Percentiles rank a stretch among this genome's conserved stretches.
phyloP scores from a whole-genome alignment of 2,329 filamentous ascomycete genomes.

The Orbilia brochopaga region DNA sequence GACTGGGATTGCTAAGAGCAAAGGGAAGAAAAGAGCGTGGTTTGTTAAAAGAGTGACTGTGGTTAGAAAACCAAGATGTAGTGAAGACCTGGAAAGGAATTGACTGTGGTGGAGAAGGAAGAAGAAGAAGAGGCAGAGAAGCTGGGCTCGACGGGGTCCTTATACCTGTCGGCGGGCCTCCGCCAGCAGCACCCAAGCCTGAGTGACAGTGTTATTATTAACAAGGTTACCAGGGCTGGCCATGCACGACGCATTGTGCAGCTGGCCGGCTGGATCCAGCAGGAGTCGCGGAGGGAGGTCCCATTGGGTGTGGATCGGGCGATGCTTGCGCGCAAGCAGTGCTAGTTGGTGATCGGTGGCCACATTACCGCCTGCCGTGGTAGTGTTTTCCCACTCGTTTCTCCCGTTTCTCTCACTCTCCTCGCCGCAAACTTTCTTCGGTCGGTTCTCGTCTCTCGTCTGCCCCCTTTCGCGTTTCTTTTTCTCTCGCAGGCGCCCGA shows the following conservation, averaged over 20 bases:
- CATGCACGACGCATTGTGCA: background rate
- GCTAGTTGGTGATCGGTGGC: constrained; percentile 1
- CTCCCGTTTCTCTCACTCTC: no score
- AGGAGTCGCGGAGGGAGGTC: background rate
- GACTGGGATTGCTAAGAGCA: constrained; percentile 26
- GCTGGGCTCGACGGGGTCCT: constrained; percentile 46
- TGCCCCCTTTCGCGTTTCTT: constrained; percentile 11
- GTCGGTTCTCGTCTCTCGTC: constrained; percentile 10
- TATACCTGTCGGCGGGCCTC: constrained; percentile 41
- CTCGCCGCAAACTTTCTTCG: constrained; percentile 45
- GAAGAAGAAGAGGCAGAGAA: constrained; percentile 28
- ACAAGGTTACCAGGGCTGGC: background rate
- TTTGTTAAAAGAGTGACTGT: constrained; percentile 49
- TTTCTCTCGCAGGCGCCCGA: constrained; percentile 28
- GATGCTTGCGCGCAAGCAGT: constrained; percentile 25
- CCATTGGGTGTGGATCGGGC: background rate
- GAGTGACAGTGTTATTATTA: constrained; percentile 1
- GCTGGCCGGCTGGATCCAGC: background rate
- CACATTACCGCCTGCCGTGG: constrained; percentile 4
- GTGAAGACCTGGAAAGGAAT: constrained; percentile 51
- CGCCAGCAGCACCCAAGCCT: constrained; percentile 5
- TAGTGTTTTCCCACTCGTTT: background rate
- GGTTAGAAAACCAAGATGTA: constrained; percentile 49
- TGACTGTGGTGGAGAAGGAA: constrained; percentile 51
- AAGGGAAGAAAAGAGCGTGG: constrained; percentile 43